Conservation (phyloP, 208 protist species). For the Kentomonas sorsogonicus region DNA sequence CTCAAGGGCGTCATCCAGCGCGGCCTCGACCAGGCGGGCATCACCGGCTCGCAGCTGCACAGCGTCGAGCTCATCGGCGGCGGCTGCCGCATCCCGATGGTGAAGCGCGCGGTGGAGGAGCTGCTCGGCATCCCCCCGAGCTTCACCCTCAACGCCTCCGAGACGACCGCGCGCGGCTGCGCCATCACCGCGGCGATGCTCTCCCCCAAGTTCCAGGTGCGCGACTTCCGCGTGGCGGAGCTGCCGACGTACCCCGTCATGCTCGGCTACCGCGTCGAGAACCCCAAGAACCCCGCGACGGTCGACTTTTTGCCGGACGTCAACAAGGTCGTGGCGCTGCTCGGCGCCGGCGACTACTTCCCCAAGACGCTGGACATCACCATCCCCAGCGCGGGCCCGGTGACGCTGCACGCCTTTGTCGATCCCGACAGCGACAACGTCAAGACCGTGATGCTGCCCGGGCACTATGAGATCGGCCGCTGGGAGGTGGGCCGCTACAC, state of each 20-base stretch:
- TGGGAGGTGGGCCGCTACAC: no score
- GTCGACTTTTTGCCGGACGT: slow-evolving; percentile 80
- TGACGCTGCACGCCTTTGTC: slow-evolving; percentile 86
- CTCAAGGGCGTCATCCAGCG: slow-evolving; percentile 48
- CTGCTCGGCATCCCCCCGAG: slow-evolving; percentile 51
- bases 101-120: slow-evolving; percentile 72
- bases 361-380: slow-evolving; percentile 82
- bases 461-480: slow-evolving; percentile 61
- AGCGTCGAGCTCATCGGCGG: slow-evolving; percentile 90
- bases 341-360: slow-evolving; percentile 49
- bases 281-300: slow-evolving; percentile 39
- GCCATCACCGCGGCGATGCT: slow-evolving; percentile 85
- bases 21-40: slow-evolving; percentile 47
- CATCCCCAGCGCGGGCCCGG: slow-evolving; percentile 45
- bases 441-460: slow-evolving; percentile 28
- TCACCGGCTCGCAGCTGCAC: slow-evolving; percentile 45
- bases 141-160: slow-evolving; percentile 88
- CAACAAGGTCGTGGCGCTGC: slow-evolving; percentile 79
- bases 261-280: slow-evolving; percentile 71
- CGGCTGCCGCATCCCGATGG: slow-evolving; percentile 83
- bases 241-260: slow-evolving; percentile 69
- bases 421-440: slow-evolving; percentile 42
- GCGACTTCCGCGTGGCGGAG: slow-evolving; percentile 80
- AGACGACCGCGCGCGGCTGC: slow-evolving; percentile 80
- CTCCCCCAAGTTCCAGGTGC: slow-evolving; percentile 88